These are phyloP conservation scores for Suhomyces panamericanus DNA, from an alignment of 1,139 yeast species.

Conservation along the genomic window DNA sequence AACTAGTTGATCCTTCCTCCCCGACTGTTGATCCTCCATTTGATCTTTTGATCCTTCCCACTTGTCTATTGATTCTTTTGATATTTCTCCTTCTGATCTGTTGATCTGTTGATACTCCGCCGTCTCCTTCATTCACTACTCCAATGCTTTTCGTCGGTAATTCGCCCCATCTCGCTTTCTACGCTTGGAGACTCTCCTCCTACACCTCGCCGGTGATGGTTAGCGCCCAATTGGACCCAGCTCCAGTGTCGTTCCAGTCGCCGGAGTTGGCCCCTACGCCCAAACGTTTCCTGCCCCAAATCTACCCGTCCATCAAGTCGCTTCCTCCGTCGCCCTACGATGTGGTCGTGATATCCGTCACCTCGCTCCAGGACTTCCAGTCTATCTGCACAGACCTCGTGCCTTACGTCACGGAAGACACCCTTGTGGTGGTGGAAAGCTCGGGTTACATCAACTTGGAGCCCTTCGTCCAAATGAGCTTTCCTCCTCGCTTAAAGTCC, in stretches of 20 bases:
- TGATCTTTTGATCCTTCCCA: too few species aligned
- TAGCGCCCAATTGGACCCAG: slow-evolving; percentile 12
- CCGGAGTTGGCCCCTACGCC: slow-evolving; percentile 5
- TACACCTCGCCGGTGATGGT: slow-evolving; percentile 28
- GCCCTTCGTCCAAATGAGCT: slow-evolving; percentile 54
- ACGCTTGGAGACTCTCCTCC: slow-evolving; percentile 49
- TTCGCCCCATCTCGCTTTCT: slow-evolving; percentile 51
- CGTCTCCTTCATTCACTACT: neutral
- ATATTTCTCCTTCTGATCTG: too few species aligned
- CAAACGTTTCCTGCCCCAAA: slow-evolving; percentile 24
- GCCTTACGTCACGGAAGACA: slow-evolving; percentile 32
- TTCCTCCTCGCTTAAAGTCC: slow-evolving; percentile 31
- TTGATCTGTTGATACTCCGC: neutral
- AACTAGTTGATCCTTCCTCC: too few species aligned
- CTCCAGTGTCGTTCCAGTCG: slow-evolving; percentile 11
- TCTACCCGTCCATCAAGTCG: slow-evolving; percentile 20
- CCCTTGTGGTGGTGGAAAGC: slow-evolving; percentile 63
- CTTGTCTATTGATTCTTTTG: too few species aligned
- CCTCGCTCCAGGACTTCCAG: slow-evolving; percentile 47
- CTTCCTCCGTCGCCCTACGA: slow-evolving; percentile 30
- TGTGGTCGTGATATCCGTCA: slow-evolving; percentile 36
- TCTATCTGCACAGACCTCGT: slow-evolving; percentile 26
- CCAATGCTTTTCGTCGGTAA: slow-evolving; percentile 36
- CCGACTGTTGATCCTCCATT: too few species aligned
- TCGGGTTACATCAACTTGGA: slow-evolving; percentile 72